A percentile compares a stretch with the other conserved stretches of the same genome.
These are phyloP conservation scores for Pseudogymnoascus sp. DNA, from an alignment of 2,329 filamentous ascomycete species.

Conservation along the genomic window DNA sequence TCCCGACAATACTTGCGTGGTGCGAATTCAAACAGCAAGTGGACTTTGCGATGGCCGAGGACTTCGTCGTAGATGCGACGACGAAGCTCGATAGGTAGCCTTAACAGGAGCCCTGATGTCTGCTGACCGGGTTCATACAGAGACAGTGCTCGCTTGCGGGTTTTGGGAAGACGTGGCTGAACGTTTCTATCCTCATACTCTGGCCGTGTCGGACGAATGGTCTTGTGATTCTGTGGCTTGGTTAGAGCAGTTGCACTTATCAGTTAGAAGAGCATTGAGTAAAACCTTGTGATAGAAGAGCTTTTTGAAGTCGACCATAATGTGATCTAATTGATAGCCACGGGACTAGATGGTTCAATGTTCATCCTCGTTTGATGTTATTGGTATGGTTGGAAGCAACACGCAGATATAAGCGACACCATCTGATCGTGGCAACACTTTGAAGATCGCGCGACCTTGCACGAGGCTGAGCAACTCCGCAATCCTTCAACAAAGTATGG, in stretches of 20 bases:
- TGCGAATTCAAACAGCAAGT: background rate
- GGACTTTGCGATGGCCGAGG: constrained; percentile 12
- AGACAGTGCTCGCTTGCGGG: background rate
- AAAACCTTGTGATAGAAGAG: constrained; percentile 1
- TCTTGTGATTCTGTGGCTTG: background rate
- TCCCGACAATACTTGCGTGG: constrained; percentile 11
- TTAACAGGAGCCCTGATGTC: constrained; percentile 9
- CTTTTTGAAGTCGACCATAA: constrained; percentile 4
- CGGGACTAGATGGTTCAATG: background rate
- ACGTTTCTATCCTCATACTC: constrained; percentile 1
- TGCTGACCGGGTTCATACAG: background rate
- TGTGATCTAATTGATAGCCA: background rate
- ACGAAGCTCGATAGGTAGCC: constrained; percentile 16
- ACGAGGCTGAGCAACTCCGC: background rate
- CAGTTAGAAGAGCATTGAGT: background rate
- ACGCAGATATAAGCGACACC: background rate
- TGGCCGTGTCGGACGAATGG: background rate
- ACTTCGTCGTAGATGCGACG: constrained; percentile 17
- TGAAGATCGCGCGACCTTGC: constrained; percentile 9
- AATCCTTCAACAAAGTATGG: background rate
- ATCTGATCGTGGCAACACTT: constrained; percentile 15
- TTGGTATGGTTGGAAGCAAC: background rate
- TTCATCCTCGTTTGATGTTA: background rate
- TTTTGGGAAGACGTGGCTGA: background rate
- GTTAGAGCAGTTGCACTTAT: background rate